Base-by-base conservation (phyloP, 2,329 filamentous ascomycete genomes). In the Balansia obtecta region DNA sequence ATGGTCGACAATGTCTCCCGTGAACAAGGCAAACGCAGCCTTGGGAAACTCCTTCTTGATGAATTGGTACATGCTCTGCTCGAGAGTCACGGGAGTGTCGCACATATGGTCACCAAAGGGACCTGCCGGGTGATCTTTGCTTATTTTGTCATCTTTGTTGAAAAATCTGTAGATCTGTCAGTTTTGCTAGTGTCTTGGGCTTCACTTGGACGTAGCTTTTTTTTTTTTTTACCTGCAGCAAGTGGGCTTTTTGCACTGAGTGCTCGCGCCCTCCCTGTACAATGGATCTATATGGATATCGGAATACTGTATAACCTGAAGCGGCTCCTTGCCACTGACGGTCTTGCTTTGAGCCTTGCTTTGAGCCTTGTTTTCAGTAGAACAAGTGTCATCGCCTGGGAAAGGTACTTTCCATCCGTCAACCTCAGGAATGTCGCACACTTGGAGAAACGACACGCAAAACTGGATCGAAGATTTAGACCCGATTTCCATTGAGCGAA, bases 281-380 rank as follows among this genome's bases (percentile, higher is more conserved):
- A 69, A 65, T 4, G 70, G 71, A 55, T 82, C 77, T 48, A 81
- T 65, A 52, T 81, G 78, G 33, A 79, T 75, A 55, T 82, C 78
- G 13, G 74, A 78, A 60, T 76, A 75, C 57, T 82, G 78, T 20
- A 79, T 73, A 6, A 81, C 66, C 53, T 73, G 70, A 54, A 79
- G 58, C 10, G 75, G 72, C 3, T 65, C 56, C 58, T 69, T 60
- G 3, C 69, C 68, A 48, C 71, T 76, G 8, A 68, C 65, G 15
- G 69, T 65, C 15, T 51, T 55, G 20, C 55, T 57, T 22, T 41
- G n/a, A 15, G 69, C 65, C 15, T 51, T 55, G 20, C 55, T 57
- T 22, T 41, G n/a, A 15, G 69, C 65, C 15, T 51, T 55, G 20
- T 55, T 57, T 22, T 41, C 32, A 10, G 20, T 20, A 18, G 38